Evolutionary conservation across 441 rosid genomes (phyloP), one percentile per base, ranked within the genome.

Genomic region (Bruguiera hainesii): DNA sequence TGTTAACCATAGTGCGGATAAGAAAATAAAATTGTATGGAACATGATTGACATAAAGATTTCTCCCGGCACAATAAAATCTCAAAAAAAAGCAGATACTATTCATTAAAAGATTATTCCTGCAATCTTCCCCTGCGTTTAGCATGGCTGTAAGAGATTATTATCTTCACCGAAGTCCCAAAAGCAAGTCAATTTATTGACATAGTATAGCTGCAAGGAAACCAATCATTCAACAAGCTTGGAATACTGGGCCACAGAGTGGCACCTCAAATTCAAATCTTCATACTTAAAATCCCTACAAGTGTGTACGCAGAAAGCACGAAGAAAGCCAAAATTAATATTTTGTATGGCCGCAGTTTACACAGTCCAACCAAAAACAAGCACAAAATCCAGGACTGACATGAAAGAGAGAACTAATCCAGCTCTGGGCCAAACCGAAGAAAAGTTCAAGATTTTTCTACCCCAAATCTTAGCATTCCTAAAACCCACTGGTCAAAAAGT

Each of bases 11-110:
- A 60, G 9, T 13, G 21, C 3, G 30, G 20, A n/a, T 57, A 25
- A 68, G 64, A 67, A 48, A 50, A 52, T 15, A 28, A 31, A 74
- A 66, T 29, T 26, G 42, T 42, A 20, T 29, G 29, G 55, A 23
- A 26, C 3, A 63, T 7, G 29, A 21, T 10, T 21, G 16, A 23
- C 18, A 55, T 23, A 55, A 39, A 39, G 48, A 10, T 39, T 39
- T 10, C 16, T 11, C 18, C 3, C 15, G 16, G 48, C 42, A 37
- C 15, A 11, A 39, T 39, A 11, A 39, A 39, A 39, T 39, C 48
- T 55, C 7, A 55, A 55, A n/a, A 26, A 10, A 55, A 15, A 55
- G 11, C 58, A 23, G 28, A 23, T 55, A 10, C 29, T 55, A 55
- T 4, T 55, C 28, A 55, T 55, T 26, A 26, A 23, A 55, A 11